phyloP scores from a whole-genome alignment of 2,329 filamentous ascomycete species.

The Alternaria novae-zelandiae region DNA sequence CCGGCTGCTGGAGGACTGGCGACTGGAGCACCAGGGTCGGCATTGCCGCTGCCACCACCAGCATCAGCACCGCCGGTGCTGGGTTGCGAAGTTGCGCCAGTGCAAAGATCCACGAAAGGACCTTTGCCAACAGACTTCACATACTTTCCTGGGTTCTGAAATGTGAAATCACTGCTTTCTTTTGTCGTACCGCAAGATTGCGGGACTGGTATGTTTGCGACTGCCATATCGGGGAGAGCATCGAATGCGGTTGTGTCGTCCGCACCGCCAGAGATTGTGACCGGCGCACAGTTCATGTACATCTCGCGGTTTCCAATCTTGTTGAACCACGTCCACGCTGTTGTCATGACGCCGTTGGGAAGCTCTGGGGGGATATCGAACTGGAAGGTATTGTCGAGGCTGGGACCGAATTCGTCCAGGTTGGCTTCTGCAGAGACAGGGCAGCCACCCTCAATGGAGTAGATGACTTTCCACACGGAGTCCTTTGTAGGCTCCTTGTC shows the following conservation, averaged over 20 bases:
- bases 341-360: conserved; percentile 72
- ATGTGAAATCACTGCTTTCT: conserved; percentile 57
- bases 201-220: conserved; percentile 65
- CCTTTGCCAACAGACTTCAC: conserved; percentile 43
- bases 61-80: conserved; percentile 3
- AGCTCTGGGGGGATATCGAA: conserved; percentile 70
- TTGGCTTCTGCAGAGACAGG: conserved; percentile 52
- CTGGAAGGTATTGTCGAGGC: conserved; percentile 35
- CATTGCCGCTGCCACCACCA: neutral
- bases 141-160: conserved; percentile 69
- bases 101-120: conserved; percentile 34
- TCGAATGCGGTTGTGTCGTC: conserved; percentile 60
- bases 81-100: conserved; percentile 12
- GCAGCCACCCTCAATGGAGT: conserved; percentile 86
- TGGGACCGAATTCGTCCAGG: conserved; percentile 46
- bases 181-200: conserved; percentile 57
- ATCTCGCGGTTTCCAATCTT: conserved; percentile 87
- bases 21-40: neutral
- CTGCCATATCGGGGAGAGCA: conserved; percentile 73
- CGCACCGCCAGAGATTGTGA: conserved; percentile 65
- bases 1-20: neutral
- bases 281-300: conserved; percentile 93
- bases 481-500: conserved; percentile 71
- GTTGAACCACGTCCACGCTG: conserved; percentile 95
- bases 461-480: conserved; percentile 84